A percentile compares a stretch with the other conserved stretches of the same genome.
Evolutionary conservation across 129 eudicot species (phyloP).

Genomic region (Centella asiatica): DNA sequence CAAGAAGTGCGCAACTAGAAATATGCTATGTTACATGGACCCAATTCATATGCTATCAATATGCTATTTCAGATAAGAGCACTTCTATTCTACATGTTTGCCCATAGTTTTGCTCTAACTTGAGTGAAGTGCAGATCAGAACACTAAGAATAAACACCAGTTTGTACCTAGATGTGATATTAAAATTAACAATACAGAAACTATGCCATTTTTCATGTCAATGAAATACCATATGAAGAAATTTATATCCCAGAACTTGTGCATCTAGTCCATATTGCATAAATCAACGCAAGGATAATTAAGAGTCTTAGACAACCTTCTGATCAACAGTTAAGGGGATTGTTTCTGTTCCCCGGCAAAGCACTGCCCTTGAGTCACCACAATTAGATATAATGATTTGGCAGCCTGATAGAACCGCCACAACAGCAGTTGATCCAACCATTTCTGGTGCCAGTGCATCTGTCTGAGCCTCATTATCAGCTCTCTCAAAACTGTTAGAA

Average conservation of each 20-base stretch:
- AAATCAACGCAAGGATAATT: neutral
- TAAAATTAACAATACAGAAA: neutral
- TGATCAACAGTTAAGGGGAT: constrained; percentile 74
- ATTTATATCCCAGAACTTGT: neutral
- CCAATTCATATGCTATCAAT: neutral
- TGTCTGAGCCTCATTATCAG: constrained; percentile 50
- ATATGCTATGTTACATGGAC: too few species aligned
- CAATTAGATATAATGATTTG: constrained; percentile 73
- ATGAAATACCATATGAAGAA: neutral
- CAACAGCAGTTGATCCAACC: constrained; percentile 82
- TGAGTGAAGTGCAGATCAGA: neutral
- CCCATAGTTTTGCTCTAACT: neutral
- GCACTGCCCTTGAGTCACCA: constrained; percentile 85
- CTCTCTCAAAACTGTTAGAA: constrained; percentile 46
- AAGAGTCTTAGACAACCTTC: constrained; percentile 36
- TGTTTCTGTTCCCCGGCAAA: constrained; percentile 57
- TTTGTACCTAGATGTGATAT: neutral
- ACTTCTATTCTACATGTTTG: too few species aligned
- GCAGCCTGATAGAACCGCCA: constrained; percentile 50
- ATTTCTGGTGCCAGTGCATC: constrained; percentile 60
- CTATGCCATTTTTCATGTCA: neutral
- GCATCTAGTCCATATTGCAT: neutral
- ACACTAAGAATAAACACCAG: neutral
- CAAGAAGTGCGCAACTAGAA: too few species aligned
- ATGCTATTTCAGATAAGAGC: too few species aligned